These are phyloP conservation scores for Bipolaris cookei DNA, from an alignment of 2,329 filamentous ascomycete species.

Conservation along the genomic window DNA sequence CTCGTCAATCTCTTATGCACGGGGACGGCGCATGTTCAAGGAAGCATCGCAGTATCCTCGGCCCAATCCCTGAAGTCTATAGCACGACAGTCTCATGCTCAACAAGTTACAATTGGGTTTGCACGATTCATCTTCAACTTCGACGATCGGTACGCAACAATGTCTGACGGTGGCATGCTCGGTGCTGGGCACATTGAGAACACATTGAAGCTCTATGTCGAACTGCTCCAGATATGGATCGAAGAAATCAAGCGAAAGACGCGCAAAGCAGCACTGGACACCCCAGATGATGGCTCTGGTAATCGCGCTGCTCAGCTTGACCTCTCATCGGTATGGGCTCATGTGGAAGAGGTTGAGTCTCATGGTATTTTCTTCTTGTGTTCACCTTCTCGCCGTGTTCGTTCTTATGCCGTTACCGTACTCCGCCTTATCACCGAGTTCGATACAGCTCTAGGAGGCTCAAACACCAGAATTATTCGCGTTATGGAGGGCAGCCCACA, in stretches of 20 bases:
- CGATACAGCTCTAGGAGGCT: conserved; percentile 83
- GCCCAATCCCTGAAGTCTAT: conserved; percentile 94
- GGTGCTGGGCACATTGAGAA: conserved; percentile 94
- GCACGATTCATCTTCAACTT: conserved; percentile 98
- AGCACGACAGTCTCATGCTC: conserved; percentile 87
- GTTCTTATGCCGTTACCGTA: conserved; percentile 89
- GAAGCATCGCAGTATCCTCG: conserved; percentile 89
- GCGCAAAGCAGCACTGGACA: conserved; percentile 71
- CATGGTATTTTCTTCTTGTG: conserved; percentile 97
- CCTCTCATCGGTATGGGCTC: conserved; percentile 84
- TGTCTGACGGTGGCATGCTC: conserved; percentile 97
- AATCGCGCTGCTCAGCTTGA: conserved; percentile 80
- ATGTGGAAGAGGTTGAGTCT: conserved; percentile 96
- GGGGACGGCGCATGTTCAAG: conserved; percentile 92
- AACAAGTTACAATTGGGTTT: conserved; percentile 96
- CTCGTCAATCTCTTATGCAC: conserved; percentile 95
- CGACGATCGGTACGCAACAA: conserved; percentile 94
- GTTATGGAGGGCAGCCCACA: conserved; percentile 90
- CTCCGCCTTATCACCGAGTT: conserved; percentile 92
- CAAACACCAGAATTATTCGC: conserved; percentile 81
- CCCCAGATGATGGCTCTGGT: conserved; percentile 67
- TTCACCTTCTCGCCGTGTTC: conserved; percentile 88
- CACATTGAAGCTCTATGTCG: conserved; percentile 89
- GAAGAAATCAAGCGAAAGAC: conserved; percentile 91
- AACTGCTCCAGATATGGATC: conserved; percentile 95